Base-by-base conservation (phyloP, 345 rosid species). In the Punica granatum region DNA sequence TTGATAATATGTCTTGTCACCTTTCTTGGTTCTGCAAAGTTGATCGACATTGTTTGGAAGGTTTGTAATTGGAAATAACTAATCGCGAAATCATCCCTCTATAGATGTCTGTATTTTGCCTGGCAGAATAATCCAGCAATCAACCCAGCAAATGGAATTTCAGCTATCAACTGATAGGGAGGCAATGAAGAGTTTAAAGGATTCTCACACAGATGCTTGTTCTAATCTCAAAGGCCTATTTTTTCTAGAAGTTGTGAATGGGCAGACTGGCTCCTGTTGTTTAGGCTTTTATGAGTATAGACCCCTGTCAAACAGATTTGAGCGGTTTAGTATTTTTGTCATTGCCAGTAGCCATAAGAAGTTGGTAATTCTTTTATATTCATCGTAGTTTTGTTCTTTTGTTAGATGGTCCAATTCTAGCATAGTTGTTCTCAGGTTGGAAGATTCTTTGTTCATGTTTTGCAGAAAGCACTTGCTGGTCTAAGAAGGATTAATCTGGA, bases 391-490 rank as follows among this genome's bases (percentile, higher is more conserved):
- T 28, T 39, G 48, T 10, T n/a, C 5, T 61, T 7, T 0, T 26
- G 68, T 10, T 23, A 14, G 61, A 30, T 56, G 26, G 21, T 42
- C 58, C 14, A 19, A 62, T 26, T 19, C 43, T 60, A 69, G 61
- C 69, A 73, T 53, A 58, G 53, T 68, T 48, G 23, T 32, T 60
- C 14, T 51, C 25, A 46, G 10, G 7, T 34, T 64, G 7, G 32
- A 25, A 2, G 34, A 31, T 43, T 6, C 31, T 23, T 21, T 36
- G 49, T 67, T 73, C 37, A 43, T 66, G 54, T 70, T 69, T 49
- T 80, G 77, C 91, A 94, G 99, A 95, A 81, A 90, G 98, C 98
- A 43, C 76, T 88, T 74, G 96, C 99, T 66, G 99, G 98, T 37
- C 75, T 95, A 67, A 85, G 81, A 81, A 88, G 97, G 66, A 95